These are phyloP conservation scores for Maudiozyma serrabonitensis DNA, from an alignment of 805 yeast species.

Conservation along the genomic window DNA sequence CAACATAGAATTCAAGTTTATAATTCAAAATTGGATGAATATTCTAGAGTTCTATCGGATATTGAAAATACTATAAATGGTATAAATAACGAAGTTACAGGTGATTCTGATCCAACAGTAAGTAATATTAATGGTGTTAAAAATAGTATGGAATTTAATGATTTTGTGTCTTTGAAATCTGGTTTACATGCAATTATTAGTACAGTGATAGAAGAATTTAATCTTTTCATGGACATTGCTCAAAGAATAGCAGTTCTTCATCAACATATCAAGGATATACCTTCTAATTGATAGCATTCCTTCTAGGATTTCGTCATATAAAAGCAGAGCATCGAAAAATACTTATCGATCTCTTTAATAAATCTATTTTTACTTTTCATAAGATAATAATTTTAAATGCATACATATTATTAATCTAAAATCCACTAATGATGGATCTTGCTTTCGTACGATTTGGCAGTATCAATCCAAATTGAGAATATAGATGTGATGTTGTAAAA, in stretches of 20 bases:
- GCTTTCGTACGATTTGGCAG: too few relatives aligned
- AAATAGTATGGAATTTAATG: slow-evolving; percentile 7
- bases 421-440: too few relatives aligned
- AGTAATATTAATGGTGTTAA: background rate
- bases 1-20: slow-evolving; percentile 32
- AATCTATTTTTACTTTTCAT: background rate
- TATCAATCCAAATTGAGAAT: too few relatives aligned
- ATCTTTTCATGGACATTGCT: slow-evolving; percentile 63
- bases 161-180: slow-evolving; percentile 18
- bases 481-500: too few relatives aligned
- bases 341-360: background rate
- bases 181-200: slow-evolving; percentile 43
- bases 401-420: background rate
- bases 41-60: slow-evolving; percentile 36
- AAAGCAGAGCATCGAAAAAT: too few relatives aligned
- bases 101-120: slow-evolving; percentile 4
- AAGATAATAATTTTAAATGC: background rate
- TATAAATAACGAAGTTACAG: slow-evolving; percentile 38
- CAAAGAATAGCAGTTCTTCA: slow-evolving; percentile 66
- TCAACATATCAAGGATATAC: slow-evolving; percentile 34
- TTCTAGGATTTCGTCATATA: too few relatives aligned
- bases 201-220: slow-evolving; percentile 59
- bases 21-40: slow-evolving; percentile 40
- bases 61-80: slow-evolving; percentile 59
- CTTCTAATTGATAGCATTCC: slow-evolving; percentile 1